Base-by-base conservation (phyloP, 768 basidiomycete genomes). In the Scleroderma citrinum region DNA sequence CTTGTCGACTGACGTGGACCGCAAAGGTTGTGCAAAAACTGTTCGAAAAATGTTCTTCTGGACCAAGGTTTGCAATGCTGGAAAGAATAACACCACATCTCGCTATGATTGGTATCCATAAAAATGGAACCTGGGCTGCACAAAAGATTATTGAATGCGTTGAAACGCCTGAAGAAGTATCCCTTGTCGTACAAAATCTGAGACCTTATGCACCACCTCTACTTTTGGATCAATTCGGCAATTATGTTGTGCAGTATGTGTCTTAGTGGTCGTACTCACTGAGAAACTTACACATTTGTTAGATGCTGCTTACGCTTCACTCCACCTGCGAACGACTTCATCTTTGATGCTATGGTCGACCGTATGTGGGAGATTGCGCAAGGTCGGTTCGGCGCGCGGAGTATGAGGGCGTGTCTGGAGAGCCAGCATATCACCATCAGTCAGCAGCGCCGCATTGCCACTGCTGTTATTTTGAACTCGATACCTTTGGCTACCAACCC, bases 111-210 rank as follows among this genome's bases (percentile, higher is more conserved):
- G 96, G 96, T 23, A 93, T 95, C 48, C 96, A 99, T 76, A 98
- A 98, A 75, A 98, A 99, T 57, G 96, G 96, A 24, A 99, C 96
- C 1, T 98, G 96, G 96, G 95, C 95, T 3, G 94, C 94, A 3
- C 96, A 99, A 69, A 98, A 97, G 77, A 92, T 96, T 62, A 98
- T 98, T 50, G 93, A 97, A 70, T 95, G 92, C 53, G 89, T 93
- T 38, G 80, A 84, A 49, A 84, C 77, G 29, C 83, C 87, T 16
- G 92, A 96, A 47, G 96, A 99, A 65, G 78, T 93, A 47, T 76
- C 75, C 6, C 68, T 95, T 35, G 83, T 99, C 59, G 82, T 89
- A 39, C 84, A 87, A 64, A 88, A 95, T 63, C 69, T 99, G 51
- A 75, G 89, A 51, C 84, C 96, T 0, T 99, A 95, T 64, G 81